Base-by-base conservation (phyloP, 371 early-diverging fungal species). In the Dichotomocladium elegans region DNA sequence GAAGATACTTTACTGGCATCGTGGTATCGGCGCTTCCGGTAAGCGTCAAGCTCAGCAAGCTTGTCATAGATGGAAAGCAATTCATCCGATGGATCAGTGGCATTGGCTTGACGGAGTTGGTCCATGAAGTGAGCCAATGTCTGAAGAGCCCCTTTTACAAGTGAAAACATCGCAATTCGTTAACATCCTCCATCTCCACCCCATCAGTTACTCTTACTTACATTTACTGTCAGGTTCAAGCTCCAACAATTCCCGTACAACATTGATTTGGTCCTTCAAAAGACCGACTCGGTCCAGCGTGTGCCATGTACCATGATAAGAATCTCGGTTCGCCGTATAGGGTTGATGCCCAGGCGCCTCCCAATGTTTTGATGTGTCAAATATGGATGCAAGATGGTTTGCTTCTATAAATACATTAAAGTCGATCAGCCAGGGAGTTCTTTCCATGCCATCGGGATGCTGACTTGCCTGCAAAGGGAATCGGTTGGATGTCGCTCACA, bases 161-260 rank as follows among this genome's bases (percentile, higher is more conserved):
- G 10, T 25, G 27, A 46, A 30, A n/a, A n/a, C n/a, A n/a, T n/a
- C n/a, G n/a, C n/a, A n/a, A n/a, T n/a, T n/a, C n/a, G n/a, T n/a
- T n/a, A n/a, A n/a, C n/a, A n/a, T n/a, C n/a, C n/a, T n/a, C n/a
- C n/a, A n/a, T 43, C 17, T 30, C 6, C 31, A 19, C 8, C 2
- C 7, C 3, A 10, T 19, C 50, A 10, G 56, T 47, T 34, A 61
- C 61, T n/a, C 40, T 42, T 30, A 51, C 77, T 66, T 79, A 85
- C 96, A 92, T 78, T 91, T 90, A 61, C 90, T 83, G 29, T 91
- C 88, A 0, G 94, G 94, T 54, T 95, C 97, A 25, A 93, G 37
- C 19, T 94, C 94, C 7, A 87, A 46, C 37, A 96, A 70, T 57
- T 95, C 96, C 26, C 83, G 70, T 14, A 95, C 76, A 11, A 72